phyloP scores from a whole-genome alignment of 306 rosid genomes.

The Canavalia gladiata region DNA sequence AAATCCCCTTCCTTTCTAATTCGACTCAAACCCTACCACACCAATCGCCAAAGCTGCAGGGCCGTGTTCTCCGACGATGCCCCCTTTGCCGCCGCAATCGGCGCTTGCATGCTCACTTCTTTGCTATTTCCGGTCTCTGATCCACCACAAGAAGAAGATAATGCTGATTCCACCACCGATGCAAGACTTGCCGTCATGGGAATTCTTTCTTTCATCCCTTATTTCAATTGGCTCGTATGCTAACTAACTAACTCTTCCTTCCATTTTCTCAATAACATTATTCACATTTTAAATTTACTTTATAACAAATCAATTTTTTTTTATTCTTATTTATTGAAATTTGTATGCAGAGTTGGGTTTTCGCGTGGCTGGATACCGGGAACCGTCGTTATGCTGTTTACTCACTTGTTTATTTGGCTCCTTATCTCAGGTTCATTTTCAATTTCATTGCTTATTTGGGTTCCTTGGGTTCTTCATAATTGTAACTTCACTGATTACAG shows the following conservation, averaged over 20 bases:
- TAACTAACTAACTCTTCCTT: background rate
- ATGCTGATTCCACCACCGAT: conserved; percentile 66
- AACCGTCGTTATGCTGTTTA: conserved; percentile 79
- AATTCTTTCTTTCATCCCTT: conserved; percentile 87
- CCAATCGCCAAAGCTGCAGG: conserved; percentile 42
- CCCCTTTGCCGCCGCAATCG: conserved; percentile 85
- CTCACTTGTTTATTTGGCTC: conserved; percentile 81
- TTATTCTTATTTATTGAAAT: no score
- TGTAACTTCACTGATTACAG: background rate
- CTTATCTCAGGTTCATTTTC: conserved; percentile 74
- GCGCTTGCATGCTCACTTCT: conserved; percentile 82
- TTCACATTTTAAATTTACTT: no score
- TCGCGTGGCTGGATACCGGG: conserved; percentile 92
- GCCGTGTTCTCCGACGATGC: conserved; percentile 75
- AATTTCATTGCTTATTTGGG: conserved; percentile 14
- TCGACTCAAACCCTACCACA: conserved; percentile 40
- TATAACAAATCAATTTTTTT: no score
- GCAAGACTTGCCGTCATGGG: conserved; percentile 85
- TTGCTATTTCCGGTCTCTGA: conserved; percentile 63
- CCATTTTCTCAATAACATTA: no score
- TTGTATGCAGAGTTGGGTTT: conserved; percentile 80
- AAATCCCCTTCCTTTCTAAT: background rate
- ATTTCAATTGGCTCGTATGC: conserved; percentile 94
- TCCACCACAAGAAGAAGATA: conserved; percentile 54
- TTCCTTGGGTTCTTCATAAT: background rate